These are phyloP conservation scores for Macrophomina pseudophaseolina DNA, from an alignment of 2,329 filamentous ascomycete genomes.

Conservation along the genomic window DNA sequence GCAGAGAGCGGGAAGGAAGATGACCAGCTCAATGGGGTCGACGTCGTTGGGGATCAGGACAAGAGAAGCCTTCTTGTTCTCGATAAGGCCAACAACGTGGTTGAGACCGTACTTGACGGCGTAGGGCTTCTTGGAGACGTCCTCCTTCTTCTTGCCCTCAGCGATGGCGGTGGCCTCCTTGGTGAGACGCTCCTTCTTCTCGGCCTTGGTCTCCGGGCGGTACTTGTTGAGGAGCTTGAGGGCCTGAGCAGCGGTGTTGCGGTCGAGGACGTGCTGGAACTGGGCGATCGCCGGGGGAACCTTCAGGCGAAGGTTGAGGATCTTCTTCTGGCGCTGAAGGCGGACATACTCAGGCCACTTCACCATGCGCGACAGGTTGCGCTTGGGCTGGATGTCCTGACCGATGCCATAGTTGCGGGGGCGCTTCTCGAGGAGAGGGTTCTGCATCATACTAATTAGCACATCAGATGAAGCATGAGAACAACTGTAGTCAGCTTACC, in stretches of 20 bases:
- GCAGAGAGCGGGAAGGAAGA: slow-evolving; percentile 98
- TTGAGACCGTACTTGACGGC: slow-evolving; percentile 99
- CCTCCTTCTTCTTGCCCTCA: slow-evolving; percentile 99
- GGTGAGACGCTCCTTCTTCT: slow-evolving; percentile 99
- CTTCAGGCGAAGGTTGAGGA: slow-evolving; percentile 98
- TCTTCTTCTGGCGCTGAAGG: slow-evolving; percentile 91
- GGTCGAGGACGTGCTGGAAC: slow-evolving; percentile 87
- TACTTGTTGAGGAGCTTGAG: slow-evolving; percentile 99
- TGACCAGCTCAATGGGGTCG: slow-evolving; percentile 98
- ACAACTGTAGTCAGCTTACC: slow-evolving; percentile 64
- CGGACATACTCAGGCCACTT: slow-evolving; percentile 99
- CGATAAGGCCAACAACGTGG: slow-evolving; percentile 71
- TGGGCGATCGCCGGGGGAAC: slow-evolving; percentile 96
- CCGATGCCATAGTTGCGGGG: slow-evolving; percentile 97
- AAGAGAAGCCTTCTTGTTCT: slow-evolving; percentile 98
- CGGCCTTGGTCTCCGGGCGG: slow-evolving; percentile 96
- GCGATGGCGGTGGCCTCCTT: slow-evolving; percentile 98
- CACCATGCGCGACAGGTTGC: slow-evolving; percentile 83
- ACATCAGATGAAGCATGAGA: background rate
- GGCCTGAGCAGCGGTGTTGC: slow-evolving; percentile 78
- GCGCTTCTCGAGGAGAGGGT: slow-evolving; percentile 99
- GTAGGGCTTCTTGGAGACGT: slow-evolving; percentile 99
- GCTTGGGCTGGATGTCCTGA: slow-evolving; percentile 96
- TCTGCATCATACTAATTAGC: slow-evolving; percentile 60
- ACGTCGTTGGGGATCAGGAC: slow-evolving; percentile 99